These are phyloP conservation scores for Pyrenophora teres DNA, from an alignment of 2,329 filamentous ascomycete genomes.

Conservation along the genomic window DNA sequence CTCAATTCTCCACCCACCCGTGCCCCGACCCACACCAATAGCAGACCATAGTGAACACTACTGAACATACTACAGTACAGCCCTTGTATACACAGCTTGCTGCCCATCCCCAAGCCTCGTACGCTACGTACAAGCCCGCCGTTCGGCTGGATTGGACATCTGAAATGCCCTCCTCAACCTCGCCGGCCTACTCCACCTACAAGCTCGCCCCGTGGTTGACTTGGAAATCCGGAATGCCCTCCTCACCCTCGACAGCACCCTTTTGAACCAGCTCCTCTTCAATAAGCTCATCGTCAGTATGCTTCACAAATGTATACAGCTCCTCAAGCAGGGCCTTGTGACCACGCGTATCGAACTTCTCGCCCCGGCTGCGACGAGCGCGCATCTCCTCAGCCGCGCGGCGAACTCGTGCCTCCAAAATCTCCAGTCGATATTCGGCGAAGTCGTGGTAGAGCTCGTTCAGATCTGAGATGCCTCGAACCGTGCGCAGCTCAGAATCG, in stretches of 20 bases:
- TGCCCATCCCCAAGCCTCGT: too few relatives aligned
- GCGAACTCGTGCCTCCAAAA: conserved; percentile 63
- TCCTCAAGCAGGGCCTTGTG: conserved; percentile 46
- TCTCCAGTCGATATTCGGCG: conserved; percentile 65
- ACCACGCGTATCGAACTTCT: conserved; percentile 38
- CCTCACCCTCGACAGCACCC: conserved; percentile 32
- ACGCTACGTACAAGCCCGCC: too few relatives aligned
- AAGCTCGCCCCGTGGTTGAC: conserved; percentile 14
- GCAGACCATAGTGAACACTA: too few relatives aligned
- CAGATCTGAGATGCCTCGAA: conserved; percentile 63
- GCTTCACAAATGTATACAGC: conserved; percentile 39
- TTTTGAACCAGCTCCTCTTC: conserved; percentile 33
- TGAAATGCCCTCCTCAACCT: too few relatives aligned
- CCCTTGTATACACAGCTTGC: too few relatives aligned
- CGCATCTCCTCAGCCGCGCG: conserved; percentile 48
- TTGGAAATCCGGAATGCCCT: conserved; percentile 33
- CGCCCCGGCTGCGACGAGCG: conserved; percentile 38
- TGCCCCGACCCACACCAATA: too few relatives aligned
- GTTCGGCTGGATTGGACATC: too few relatives aligned
- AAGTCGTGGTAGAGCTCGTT: conserved; percentile 65
- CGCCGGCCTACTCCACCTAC: too few relatives aligned
- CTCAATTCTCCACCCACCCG: background rate
- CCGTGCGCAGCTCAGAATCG: conserved; percentile 64
- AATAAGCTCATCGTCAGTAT: conserved; percentile 44
- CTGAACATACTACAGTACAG: too few relatives aligned